Evolutionary conservation across 2,329 filamentous ascomycete species (phyloP).

Genomic region (Epichloe gansuensis): DNA sequence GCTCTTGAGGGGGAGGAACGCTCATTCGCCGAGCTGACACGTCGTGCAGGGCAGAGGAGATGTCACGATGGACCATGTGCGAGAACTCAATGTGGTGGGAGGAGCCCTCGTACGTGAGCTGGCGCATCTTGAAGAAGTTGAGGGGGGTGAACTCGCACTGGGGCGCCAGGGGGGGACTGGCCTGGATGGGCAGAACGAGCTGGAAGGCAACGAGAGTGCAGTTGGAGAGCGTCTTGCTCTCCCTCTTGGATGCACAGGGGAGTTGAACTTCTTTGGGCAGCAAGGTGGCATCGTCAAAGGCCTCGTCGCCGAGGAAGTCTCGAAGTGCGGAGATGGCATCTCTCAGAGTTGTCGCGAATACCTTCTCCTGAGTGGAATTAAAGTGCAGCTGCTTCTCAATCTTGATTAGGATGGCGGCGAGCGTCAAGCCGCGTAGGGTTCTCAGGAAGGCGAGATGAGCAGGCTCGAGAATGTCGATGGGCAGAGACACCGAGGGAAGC

Average conservation of each 20-base stretch:
- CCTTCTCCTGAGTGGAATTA: slow-evolving; percentile 25
- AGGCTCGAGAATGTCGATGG: slow-evolving; percentile 37
- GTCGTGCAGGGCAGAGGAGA: slow-evolving; percentile 22
- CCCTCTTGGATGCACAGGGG: slow-evolving; percentile 20
- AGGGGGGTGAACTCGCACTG: slow-evolving; percentile 48
- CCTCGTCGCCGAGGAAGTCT: slow-evolving; percentile 28
- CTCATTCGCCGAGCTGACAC: slow-evolving; percentile 7
- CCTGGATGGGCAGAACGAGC: slow-evolving; percentile 49
- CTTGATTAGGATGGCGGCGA: slow-evolving; percentile 18
- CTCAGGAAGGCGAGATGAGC: slow-evolving; percentile 43
- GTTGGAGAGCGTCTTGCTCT: not conserved
- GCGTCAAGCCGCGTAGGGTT: slow-evolving; percentile 32
- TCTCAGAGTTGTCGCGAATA: slow-evolving; percentile 33
- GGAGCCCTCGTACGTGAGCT: slow-evolving; percentile 41
- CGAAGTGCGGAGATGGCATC: slow-evolving; percentile 28
- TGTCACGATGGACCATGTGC: slow-evolving; percentile 47
- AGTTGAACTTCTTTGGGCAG: slow-evolving; percentile 29
- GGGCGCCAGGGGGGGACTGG: slow-evolving; percentile 30
- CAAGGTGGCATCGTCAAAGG: slow-evolving; percentile 34
- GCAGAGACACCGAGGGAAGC: slow-evolving; percentile 45
- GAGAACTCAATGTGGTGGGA: slow-evolving; percentile 45
- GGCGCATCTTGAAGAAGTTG: slow-evolving; percentile 52
- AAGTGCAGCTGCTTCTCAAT: slow-evolving; percentile 24
- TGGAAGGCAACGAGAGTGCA: slow-evolving; percentile 40
- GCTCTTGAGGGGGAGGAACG: not conserved